Evolutionary conservation across 768 basidiomycete species (phyloP).

Genomic region (Leccinellum albellum): DNA sequence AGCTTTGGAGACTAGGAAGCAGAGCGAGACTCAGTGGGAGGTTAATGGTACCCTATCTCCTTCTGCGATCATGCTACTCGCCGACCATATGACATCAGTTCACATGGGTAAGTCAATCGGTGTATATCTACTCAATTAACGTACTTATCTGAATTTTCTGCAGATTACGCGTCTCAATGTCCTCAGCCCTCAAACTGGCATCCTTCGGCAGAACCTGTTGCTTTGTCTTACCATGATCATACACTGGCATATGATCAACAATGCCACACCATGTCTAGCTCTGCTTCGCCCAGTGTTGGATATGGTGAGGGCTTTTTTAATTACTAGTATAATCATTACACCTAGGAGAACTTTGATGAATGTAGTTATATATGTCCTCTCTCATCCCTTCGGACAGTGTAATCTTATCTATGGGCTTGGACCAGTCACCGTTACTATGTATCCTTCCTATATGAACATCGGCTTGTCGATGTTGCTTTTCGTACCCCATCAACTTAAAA

Average conservation of each 20-base stretch:
- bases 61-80: neutral
- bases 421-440: neutral
- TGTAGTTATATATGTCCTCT: neutral
- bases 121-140: neutral
- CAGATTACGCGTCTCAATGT: slow-evolving; percentile 2
- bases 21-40: neutral
- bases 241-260: neutral
- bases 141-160: neutral
- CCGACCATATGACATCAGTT: neutral
- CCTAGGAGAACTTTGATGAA: neutral
- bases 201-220: neutral
- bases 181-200: neutral
- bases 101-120: slow-evolving; percentile 1
- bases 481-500: neutral
- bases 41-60: neutral
- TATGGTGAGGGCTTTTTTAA: neutral
- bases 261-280: neutral
- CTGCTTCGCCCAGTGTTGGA: neutral
- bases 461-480: neutral
- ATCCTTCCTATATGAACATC: neutral
- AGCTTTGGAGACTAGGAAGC: neutral
- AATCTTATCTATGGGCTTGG: neutral
- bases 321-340: neutral
- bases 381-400: neutral
- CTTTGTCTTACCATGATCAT: neutral